phyloP scores from a whole-genome alignment of 305 asterid genomes.

The Striga hermonthica region DNA sequence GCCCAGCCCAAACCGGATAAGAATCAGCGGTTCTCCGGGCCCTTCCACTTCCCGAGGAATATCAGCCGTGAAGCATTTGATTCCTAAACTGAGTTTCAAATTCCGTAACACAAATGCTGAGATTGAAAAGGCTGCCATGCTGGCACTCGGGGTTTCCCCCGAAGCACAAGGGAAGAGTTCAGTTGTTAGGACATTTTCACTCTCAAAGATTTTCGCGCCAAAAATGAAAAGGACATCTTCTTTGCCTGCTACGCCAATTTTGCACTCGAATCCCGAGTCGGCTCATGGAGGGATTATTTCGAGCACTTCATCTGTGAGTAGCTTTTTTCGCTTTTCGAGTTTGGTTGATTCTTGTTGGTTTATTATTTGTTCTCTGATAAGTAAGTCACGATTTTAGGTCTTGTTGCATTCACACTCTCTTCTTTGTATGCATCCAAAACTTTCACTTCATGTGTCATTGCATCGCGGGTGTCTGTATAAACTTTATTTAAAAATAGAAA shows the following conservation, averaged over 20 bases:
- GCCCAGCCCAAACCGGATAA: slow-evolving; percentile 62
- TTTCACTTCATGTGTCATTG: too few species aligned
- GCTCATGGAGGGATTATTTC: slow-evolving; percentile 54
- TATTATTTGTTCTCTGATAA: not conserved
- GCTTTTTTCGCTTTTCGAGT: slow-evolving; percentile 9
- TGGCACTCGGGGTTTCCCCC: slow-evolving; percentile 65
- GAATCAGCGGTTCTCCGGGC: slow-evolving; percentile 50
- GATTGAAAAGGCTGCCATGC: slow-evolving; percentile 70
- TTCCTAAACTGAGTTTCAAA: slow-evolving; percentile 79
- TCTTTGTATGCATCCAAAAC: not conserved
- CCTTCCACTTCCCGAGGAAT: slow-evolving; percentile 54
- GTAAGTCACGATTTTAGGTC: not conserved
- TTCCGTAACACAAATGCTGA: slow-evolving; percentile 60
- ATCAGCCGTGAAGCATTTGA: slow-evolving; percentile 53
- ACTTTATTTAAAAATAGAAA: too few species aligned
- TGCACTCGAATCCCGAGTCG: slow-evolving; percentile 87
- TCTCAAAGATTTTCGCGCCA: slow-evolving; percentile 59
- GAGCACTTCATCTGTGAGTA: slow-evolving; percentile 46
- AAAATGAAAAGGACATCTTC: slow-evolving; percentile 70
- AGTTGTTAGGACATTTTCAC: slow-evolving; percentile 58
- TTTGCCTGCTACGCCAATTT: slow-evolving; percentile 63
- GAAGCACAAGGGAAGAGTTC: slow-evolving; percentile 38
- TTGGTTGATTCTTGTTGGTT: slow-evolving; percentile 5
- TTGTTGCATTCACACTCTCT: too few species aligned
- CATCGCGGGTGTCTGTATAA: too few species aligned